phyloP scores from a whole-genome alignment of 78 protist species.

The Pigoraptor vietnamica region DNA sequence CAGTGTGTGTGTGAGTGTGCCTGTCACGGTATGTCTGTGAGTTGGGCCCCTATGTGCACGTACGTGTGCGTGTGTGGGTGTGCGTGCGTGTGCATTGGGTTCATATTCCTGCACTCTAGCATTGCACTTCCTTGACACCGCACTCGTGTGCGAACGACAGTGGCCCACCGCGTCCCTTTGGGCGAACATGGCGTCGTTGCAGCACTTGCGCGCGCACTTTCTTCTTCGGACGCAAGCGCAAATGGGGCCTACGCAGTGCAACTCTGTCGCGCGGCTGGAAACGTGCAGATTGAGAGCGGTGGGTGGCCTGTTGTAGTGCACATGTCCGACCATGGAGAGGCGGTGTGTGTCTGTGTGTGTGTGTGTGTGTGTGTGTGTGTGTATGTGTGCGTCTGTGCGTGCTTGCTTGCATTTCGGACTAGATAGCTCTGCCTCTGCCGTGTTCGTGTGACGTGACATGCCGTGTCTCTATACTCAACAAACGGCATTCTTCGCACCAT shows the following conservation, averaged over 20 bases:
- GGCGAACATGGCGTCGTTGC: background rate
- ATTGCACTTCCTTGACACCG: too few relatives aligned
- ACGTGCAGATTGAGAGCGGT: background rate
- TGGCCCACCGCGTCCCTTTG: background rate
- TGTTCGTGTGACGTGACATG: too few relatives aligned
- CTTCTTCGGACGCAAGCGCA: background rate
- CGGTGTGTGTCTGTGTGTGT: background rate
- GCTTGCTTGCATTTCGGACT: background rate
- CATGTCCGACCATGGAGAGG: background rate
- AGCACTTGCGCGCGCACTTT: background rate
- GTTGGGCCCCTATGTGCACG: too few relatives aligned
- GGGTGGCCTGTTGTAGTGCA: background rate
- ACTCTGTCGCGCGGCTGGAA: background rate
- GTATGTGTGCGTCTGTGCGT: background rate
- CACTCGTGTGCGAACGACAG: too few relatives aligned
- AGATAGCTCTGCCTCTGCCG: too few relatives aligned
- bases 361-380: background rate
- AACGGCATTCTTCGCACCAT: too few relatives aligned
- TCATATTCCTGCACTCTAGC: too few relatives aligned
- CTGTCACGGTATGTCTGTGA: too few relatives aligned
- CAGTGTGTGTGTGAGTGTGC: too few relatives aligned
- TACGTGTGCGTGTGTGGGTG: too few relatives aligned
- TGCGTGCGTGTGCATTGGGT: too few relatives aligned
- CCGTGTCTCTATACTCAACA: too few relatives aligned
- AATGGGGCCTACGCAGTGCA: background rate